Base-by-base conservation (phyloP, 176 grass and related monocot genomes). In the Juncus effusus region DNA sequence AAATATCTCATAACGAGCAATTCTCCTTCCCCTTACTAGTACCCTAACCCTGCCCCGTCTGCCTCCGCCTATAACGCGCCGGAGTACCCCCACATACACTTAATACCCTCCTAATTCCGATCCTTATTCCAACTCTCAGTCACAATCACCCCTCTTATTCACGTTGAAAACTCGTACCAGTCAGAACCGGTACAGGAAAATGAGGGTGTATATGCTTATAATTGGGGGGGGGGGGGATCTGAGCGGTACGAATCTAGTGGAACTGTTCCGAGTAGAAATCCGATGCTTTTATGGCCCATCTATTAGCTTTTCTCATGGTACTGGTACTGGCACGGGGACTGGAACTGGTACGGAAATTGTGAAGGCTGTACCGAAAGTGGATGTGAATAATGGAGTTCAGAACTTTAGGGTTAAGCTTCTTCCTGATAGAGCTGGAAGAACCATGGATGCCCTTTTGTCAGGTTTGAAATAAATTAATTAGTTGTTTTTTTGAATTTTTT, bases 381-480 rank as follows among this genome's bases (percentile, higher is more conserved):
- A 99, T 3, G 65, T 75, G 1, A 82, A 83, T 63, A 72, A 78
- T 54, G 94, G 89, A n/a, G 83, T 90, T 42, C 88, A 93, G 78
- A 99, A 99, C 54, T 99, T 89, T 80, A 78, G 94, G 28, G 94
- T 99, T 72, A 99, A 93, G 61, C 45, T 99, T 62, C 69, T 99
- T 68, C 72, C 94, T 7, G 94, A 99, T 76, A 85, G 85, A 2
- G 77, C 79, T 16, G 94, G 88, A 67, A 89, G 51, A 63, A 56
- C 78, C 47, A 90, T 80, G 54, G 94, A 99, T 67, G 94, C 89
- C 63, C 89, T 99, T 28, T 76, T 99, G 94, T 42, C 94, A 93
- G 94, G 89, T 99, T 79, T 28, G 36, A 62, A 56, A 10, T 67
- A 42, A 72, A 45, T 47, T 9, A 9, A 47, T 47, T 47, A 28